Base-by-base conservation (phyloP, 83 land plant species). In the Larix sibirica region DNA sequence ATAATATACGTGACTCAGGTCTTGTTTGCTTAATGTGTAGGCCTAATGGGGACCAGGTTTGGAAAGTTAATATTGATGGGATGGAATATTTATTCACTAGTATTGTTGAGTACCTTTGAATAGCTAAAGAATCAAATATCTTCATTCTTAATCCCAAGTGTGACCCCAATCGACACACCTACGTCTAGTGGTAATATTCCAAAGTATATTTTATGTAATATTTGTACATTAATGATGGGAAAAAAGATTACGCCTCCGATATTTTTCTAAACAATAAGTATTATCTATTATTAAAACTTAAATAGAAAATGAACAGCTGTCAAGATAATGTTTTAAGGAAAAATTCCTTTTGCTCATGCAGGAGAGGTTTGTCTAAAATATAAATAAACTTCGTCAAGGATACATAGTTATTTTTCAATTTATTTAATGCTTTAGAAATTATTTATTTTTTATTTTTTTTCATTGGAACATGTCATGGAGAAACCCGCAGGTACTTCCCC, bases 11-110 rank as follows among this genome's bases (percentile, higher is more conserved):
- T 54, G 8, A 20, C 26, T 21, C 21, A 56, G 80, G 80, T 78
- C 1, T 54, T 26, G 28, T 23, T 56, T 78, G 36, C 24, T 24
- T 78, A 54, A 54, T 56, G 28, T 56, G 44, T 92, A 97, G 99
- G 87, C 87, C 89, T 78, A 90, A 84, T 64, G 81, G 75, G 28
- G 90, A 89, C 71, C 88, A 86, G 56, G 42, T 89, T 56, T 97
- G 95, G 97, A 98, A 97, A 92, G 98, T 97, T 61, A 96, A 97
- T 83, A 84, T 95, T 85, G 96, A 94, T 82, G 73, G 86, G 81
- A 95, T 97, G 92, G 88, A 90, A 77, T 92, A 83, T 82, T 75
- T 97, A 54, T 92, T 97, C 81, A 68, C 90, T 3, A 97, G 95
- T 86, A 89, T 97, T 47, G 85, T 95, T 33, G 88, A 91, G 10